Evolutionary conservation across 2,329 filamentous ascomycete species (phyloP).

Genomic region (Didymella pomorum): DNA sequence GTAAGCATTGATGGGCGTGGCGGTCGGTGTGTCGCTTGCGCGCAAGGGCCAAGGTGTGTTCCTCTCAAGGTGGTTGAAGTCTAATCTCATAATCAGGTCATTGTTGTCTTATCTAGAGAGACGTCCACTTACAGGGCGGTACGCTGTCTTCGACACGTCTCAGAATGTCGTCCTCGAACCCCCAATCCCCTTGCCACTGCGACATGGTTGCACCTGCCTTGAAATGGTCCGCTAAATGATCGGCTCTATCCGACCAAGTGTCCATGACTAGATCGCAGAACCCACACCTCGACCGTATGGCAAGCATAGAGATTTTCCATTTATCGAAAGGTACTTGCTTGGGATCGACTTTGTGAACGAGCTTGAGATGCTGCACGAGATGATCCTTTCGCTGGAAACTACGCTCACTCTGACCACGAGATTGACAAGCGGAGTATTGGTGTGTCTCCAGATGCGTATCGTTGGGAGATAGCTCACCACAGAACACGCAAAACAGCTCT

Average conservation of each 20-base stretch:
- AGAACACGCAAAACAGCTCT: neutral
- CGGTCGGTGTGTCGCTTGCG: constrained; percentile 29
- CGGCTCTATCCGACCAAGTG: constrained; percentile 31
- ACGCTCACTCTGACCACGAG: constrained; percentile 26
- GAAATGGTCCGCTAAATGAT: constrained; percentile 38
- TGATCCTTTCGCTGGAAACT: constrained; percentile 40
- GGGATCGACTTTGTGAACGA: constrained; percentile 31
- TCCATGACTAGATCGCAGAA: constrained; percentile 31
- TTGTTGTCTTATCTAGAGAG: neutral
- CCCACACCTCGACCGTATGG: constrained; percentile 33
- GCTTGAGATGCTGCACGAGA: constrained; percentile 33
- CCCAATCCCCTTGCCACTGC: constrained; percentile 38
- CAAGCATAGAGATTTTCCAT: constrained; percentile 33
- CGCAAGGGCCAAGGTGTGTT: constrained; percentile 29
- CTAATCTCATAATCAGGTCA: constrained; percentile 7
- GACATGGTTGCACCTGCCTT: constrained; percentile 33
- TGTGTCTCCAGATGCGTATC: constrained; percentile 20
- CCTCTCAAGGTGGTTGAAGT: constrained; percentile 32
- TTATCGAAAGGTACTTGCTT: constrained; percentile 42
- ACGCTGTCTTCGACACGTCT: constrained; percentile 28
- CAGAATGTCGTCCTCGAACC: constrained; percentile 26
- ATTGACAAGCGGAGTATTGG: constrained; percentile 30
- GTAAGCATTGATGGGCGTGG: constrained; percentile 31
- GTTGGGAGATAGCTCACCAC: neutral
- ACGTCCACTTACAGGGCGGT: constrained; percentile 27